A percentile compares a stretch with the other conserved stretches of the same genome.
Conservation (phyloP, 768 basidiomycete species). For the Mycena vitilis region DNA sequence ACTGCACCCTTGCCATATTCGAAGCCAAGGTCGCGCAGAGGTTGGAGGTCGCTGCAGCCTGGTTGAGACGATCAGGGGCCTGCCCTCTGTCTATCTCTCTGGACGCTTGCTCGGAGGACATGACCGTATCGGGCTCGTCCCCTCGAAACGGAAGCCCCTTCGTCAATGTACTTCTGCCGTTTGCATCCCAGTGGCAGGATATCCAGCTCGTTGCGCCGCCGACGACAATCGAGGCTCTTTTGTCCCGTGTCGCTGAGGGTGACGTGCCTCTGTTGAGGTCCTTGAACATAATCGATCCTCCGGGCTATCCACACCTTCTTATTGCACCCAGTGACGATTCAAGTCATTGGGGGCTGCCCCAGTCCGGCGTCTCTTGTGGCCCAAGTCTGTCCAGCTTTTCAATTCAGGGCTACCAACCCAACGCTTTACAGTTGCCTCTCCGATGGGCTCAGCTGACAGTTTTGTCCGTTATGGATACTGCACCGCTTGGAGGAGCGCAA, state of each 20-base stretch:
- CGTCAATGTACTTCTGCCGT: background rate
- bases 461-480: background rate
- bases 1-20: background rate
- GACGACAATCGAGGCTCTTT: background rate
- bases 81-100: background rate
- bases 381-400: background rate
- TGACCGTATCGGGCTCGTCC: background rate
- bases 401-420: background rate
- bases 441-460: conserved; percentile 1
- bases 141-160: background rate
- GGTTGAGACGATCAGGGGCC: conserved; percentile 7
- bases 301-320: too few relatives aligned
- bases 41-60: conserved; percentile 4
- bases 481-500: background rate
- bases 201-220: background rate
- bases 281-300: background rate
- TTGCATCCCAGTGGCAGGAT: conserved; percentile 13
- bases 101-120: background rate
- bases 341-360: background rate
- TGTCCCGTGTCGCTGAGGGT: background rate
- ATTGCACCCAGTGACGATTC: too few relatives aligned
- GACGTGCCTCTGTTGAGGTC: conserved; percentile 9
- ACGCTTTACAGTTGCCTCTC: background rate
- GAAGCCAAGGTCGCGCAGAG: conserved; percentile 11
- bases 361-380: background rate